Evolutionary conservation across 148 eudicot species (phyloP), one percentile per base, ranked within the genome.

Genomic region (Rhododendron ferrugineum): DNA sequence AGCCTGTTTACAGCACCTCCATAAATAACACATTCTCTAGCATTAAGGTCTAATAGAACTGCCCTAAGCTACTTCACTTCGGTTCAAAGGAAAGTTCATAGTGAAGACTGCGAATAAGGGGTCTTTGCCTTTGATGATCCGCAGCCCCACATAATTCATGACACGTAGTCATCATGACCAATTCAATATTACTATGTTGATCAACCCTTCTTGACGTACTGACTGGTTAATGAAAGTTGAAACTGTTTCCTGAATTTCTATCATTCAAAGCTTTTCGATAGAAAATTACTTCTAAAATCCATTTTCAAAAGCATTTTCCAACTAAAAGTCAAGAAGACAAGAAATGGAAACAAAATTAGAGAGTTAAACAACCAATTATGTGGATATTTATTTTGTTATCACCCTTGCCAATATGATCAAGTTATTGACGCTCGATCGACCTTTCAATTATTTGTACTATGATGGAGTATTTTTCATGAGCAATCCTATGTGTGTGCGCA

Each of bases 181-280:
- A 32, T 81, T 81, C 72, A 81, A 81, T 81, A 52, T 54, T 54
- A 54, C 60, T 16, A 1, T 54, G 20, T 80, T 81, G 30, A 81
- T 81, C 83, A 54, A 54, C 32, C 44, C 56, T 36, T 13, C 62
- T 34, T 80, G 83, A 80, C 83, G n/a, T 16, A 20, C 83, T 56
- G 83, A 81, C 40, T 81, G 44, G 44, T 54, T 32, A 9, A 0
- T 6, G 62, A 54, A 54, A 78, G 80, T 78, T 78, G 58, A 78
- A 78, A 78, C 16, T n/a, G 34, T 11, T 46, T 13, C 26, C 6
- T 44, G 18, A 4, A 28, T 78, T 47, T n/a, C 81, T 44, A 1
- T 3, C 34, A 9, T 78, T 78, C 81, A 78, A 78, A 47, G 22
- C 30, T 11, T 44, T 49, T n/a, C 26, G 10, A 4, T n/a, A 40